Evolutionary conservation across 805 yeast species (phyloP), one percentile per base, ranked within the genome.

Genomic region (Candida maris): DNA sequence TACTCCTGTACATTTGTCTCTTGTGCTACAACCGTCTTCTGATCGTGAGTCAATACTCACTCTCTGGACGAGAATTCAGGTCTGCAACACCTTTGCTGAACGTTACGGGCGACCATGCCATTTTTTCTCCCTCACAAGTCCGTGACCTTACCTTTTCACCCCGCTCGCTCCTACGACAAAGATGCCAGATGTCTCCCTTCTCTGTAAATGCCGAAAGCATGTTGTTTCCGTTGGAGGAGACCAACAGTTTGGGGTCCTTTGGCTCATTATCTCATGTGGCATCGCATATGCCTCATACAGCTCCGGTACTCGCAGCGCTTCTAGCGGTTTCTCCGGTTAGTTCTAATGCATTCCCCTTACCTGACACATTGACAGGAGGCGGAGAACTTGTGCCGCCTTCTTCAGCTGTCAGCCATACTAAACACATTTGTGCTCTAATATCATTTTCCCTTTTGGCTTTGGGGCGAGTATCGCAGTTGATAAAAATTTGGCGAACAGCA

Each of bases 271-370:
- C 37, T 3, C 14, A 22, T 18, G 17, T 26, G 13, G 20, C 19
- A 6, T 27, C 33, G 15, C 27, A 29, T 23, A 15, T 37, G 5
- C 41, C 46, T 1, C 45, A 43, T 13, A 42, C 41, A 25, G 57
- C 56, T 2, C 64, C 64, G 1, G 52, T 59, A 5, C 33, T 59
- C 18, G 56, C 64, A 2, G 54, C 64, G 3, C 38, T 59, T 19
- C 34, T 59, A 14, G 60, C 62, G 7, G 24, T 58, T 6, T 43
- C 62, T 10, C 60, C 62, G 3, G 53, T 55, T 1, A 54, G 48
- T 0, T 41, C 57, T 16, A 44, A 45, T 27, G 58, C 55, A 5
- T 16, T 40, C n/a, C 40, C 52, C 10, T 25, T 44, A 9, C 18
- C 20, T n/a, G n/a, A n/a, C n/a, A n/a, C n/a, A n/a, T n/a, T n/a